These are phyloP conservation scores for Annona squamosa DNA, from an alignment of 164 flowering plant species.

Conservation along the genomic window DNA sequence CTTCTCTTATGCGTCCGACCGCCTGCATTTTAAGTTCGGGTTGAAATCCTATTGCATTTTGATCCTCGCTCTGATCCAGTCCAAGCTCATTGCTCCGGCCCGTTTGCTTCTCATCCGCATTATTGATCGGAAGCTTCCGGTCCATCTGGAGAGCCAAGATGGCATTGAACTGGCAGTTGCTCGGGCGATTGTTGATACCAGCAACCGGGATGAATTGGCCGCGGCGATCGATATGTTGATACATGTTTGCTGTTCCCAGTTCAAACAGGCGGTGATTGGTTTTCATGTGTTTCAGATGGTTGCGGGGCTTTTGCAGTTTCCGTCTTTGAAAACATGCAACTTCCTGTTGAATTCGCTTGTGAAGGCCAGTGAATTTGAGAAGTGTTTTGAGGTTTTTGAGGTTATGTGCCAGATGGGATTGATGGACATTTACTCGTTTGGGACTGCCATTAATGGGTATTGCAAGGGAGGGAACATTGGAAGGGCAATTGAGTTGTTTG, in stretches of 20 bases:
- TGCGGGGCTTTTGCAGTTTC: conserved; percentile 36
- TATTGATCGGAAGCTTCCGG: conserved; percentile 50
- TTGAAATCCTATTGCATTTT: conserved; percentile 53
- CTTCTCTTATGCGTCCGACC: conserved; percentile 41
- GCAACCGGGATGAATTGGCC: conserved; percentile 4
- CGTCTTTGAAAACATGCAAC: conserved; percentile 53
- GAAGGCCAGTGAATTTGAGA: conserved; percentile 38
- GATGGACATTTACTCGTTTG: conserved; percentile 51
- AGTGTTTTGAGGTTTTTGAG: conserved; percentile 38
- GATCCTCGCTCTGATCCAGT: conserved; percentile 39
- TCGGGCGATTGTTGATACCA: conserved; percentile 9
- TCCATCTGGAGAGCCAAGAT: conserved; percentile 13
- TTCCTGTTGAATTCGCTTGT: conserved; percentile 53
- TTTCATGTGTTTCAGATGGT: conserved; percentile 42
- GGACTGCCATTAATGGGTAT: conserved; percentile 48
- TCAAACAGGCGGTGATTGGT: conserved; percentile 25
- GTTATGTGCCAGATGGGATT: conserved; percentile 23
- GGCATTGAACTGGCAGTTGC: conserved; percentile 40
- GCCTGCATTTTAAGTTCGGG: conserved; percentile 35
- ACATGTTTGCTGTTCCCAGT: conserved; percentile 53
- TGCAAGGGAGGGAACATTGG: conserved; percentile 48
- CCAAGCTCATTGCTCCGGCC: conserved; percentile 37
- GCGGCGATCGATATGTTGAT: conserved; percentile 44
- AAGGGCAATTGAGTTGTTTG: conserved; percentile 48
- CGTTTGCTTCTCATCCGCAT: conserved; percentile 56